Percentiles rank a stretch among this genome's conserved stretches.
These are phyloP conservation scores for Daldinia vernicosa DNA, from an alignment of 495 filamentous ascomycete genomes.

Conservation along the genomic window DNA sequence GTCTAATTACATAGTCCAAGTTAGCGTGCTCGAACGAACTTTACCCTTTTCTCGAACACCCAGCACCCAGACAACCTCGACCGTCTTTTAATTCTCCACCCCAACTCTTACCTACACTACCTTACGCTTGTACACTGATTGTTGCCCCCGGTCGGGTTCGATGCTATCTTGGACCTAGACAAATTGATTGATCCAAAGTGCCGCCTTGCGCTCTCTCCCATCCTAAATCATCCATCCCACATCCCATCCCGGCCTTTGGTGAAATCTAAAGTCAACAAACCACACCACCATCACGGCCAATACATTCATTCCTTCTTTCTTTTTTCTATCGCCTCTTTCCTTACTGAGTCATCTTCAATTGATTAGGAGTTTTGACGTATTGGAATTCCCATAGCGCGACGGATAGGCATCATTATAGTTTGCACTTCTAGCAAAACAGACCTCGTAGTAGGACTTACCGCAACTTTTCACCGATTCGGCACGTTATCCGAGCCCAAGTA, in stretches of 20 bases:
- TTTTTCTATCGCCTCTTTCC: conserved; percentile 11
- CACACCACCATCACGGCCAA: not conserved
- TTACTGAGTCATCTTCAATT: conserved; percentile 22
- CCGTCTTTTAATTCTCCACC: conserved; percentile 2
- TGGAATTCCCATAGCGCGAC: conserved; percentile 13
- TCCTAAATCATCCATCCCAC: conserved; percentile 22
- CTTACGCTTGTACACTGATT: not conserved
- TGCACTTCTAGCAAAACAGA: conserved; percentile 24
- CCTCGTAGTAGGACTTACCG: conserved; percentile 60
- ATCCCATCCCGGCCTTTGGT: conserved; percentile 14
- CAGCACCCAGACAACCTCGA: conserved; percentile 10
- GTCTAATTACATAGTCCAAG: not conserved
- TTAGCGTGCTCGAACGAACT: conserved; percentile 24
- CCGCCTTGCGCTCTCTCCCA: conserved; percentile 6
- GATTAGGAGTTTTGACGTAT: conserved; percentile 34
- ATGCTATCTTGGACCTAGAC: conserved; percentile 30
- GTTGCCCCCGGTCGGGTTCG: conserved; percentile 10
- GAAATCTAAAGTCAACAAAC: conserved; percentile 6
- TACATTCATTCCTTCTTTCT: conserved; percentile 5
- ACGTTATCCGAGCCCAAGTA: conserved; percentile 25
- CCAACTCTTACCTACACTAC: not conserved
- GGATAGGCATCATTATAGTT: not conserved
- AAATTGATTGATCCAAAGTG: conserved; percentile 34
- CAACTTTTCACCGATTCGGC: conserved; percentile 52
- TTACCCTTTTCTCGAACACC: not conserved